Evolutionary conservation across 2,329 filamentous ascomycete genomes (phyloP).

Genomic region (Alternaria panax): DNA sequence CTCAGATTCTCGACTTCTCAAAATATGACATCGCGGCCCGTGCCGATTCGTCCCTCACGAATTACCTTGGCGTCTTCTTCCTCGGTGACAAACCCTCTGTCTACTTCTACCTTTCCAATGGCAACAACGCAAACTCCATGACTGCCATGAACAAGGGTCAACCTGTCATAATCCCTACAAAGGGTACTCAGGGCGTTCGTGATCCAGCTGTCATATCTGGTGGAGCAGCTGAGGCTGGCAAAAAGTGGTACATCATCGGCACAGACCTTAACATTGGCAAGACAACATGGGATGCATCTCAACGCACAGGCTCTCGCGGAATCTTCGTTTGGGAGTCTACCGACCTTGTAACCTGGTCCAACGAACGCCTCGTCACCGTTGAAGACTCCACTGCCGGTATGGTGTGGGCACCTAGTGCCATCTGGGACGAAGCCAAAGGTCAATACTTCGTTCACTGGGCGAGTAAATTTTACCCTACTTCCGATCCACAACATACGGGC

Average conservation of each 20-base stretch:
- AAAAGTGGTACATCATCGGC: conserved; percentile 64
- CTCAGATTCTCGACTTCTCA: conserved; percentile 32
- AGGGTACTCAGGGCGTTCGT: conserved; percentile 61
- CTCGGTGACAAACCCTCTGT: conserved; percentile 62
- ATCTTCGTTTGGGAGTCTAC: conserved; percentile 65
- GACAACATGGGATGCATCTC: conserved; percentile 62
- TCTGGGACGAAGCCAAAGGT: conserved; percentile 58
- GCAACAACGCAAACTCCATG: conserved; percentile 60
- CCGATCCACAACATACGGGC: conserved; percentile 60
- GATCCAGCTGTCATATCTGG: conserved; percentile 61
- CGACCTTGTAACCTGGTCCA: conserved; percentile 59
- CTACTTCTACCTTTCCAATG: conserved; percentile 63
- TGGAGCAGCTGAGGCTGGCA: conserved; percentile 56
- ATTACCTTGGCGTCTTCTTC: conserved; percentile 64
- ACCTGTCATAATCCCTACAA: conserved; percentile 59
- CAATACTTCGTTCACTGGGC: conserved; percentile 61
- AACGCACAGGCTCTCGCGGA: conserved; percentile 59
- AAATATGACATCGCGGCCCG: conserved; percentile 27
- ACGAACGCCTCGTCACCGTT: conserved; percentile 59
- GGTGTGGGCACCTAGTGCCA: conserved; percentile 66
- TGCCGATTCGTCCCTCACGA: conserved; percentile 52
- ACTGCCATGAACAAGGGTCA: conserved; percentile 58
- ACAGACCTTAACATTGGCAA: conserved; percentile 62
- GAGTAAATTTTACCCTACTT: conserved; percentile 55
- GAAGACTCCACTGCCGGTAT: conserved; percentile 64